Evolutionary conservation across 768 basidiomycete species (phyloP), one percentile per base, ranked within the genome.

Genomic region (Trametes meyenii): DNA sequence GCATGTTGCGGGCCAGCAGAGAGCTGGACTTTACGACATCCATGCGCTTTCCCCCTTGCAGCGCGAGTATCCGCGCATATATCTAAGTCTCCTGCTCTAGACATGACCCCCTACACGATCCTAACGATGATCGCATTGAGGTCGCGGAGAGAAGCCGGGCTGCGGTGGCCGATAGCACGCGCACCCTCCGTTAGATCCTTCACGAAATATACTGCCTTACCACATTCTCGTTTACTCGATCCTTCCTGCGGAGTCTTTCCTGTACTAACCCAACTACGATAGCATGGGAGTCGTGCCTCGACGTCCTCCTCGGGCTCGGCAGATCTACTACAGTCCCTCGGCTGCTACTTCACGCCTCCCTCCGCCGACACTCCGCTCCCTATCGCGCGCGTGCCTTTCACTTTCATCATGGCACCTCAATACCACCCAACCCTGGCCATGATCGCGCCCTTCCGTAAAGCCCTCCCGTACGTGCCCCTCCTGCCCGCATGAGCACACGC

Each of bases 251-350:
- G n/a, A n/a, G n/a, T n/a, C n/a, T 21, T 16, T 23, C 6, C 3
- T 17, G 35, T 36, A 11, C 50, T 56, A 17, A 58, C 48, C 0
- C 21, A 13, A 17, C 8, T 2, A 21, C n/a, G n/a, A 13, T 45
- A 98, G 96, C 96, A 98, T 75, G 96, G 92, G 17, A 88, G 84
- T 65, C 79, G 85, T 63, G 96, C 96, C 0, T 95, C 95, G 5
- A 97, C 96, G 0, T 99, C 96, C 1, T 84, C 90, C 0, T 95
- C 96, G 0, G 96, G 96, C 19, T 93, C 95, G 0, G 96, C 95
- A 26, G 96, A 99, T 75, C 82, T 99, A 50, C 78, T 99, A 8
- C 84, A 94, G 69, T 82, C 92, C 0, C 83, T 98, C 43, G 92
- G 81, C 45, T 96, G 94, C 69, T 76, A 79, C 35, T 94, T 96